These are phyloP conservation scores for Candida xyloterini DNA, from an alignment of 805 yeast species.

Conservation along the genomic window DNA sequence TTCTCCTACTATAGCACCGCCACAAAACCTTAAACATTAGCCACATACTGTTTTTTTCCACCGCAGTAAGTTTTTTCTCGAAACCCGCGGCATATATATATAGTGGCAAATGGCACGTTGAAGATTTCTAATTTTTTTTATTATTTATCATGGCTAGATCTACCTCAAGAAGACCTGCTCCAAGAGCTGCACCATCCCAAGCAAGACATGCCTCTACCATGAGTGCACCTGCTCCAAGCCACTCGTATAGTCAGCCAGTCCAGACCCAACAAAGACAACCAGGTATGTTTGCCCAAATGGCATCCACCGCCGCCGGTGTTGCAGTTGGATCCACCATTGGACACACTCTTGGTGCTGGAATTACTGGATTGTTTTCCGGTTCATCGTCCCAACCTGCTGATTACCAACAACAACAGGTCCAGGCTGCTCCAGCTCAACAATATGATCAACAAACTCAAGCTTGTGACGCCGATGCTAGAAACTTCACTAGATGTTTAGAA, in stretches of 20 bases:
- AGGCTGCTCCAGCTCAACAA: conserved; percentile 20
- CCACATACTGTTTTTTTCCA: no score
- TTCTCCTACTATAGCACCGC: neutral
- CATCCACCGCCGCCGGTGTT: conserved; percentile 98
- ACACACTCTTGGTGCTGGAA: conserved; percentile 94
- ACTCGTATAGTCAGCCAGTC: conserved; percentile 43
- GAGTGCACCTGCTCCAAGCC: conserved; percentile 49
- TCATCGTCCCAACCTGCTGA: conserved; percentile 46
- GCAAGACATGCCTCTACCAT: conserved; percentile 75
- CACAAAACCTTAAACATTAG: no score
- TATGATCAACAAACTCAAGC: conserved; percentile 45
- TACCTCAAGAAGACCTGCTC: conserved; percentile 41
- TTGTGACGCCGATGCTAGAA: conserved; percentile 93
- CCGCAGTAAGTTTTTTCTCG: conserved; percentile 1
- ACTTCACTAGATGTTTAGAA: conserved; percentile 91
- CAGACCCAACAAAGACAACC: conserved; percentile 63
- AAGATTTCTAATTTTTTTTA: conserved; percentile 4
- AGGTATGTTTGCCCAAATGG: conserved; percentile 95
- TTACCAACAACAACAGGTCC: conserved; percentile 36
- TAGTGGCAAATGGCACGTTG: conserved; percentile 11
- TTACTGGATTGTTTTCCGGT: conserved; percentile 86
- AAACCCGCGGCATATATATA: conserved; percentile 6
- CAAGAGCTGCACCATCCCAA: conserved; percentile 37
- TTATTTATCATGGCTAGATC: conserved; percentile 32
- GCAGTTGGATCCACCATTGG: conserved; percentile 98